These are phyloP conservation scores for Saccharomyces hybrid DNA, from an alignment of 1,139 yeast genomes.

Conservation along the genomic window DNA sequence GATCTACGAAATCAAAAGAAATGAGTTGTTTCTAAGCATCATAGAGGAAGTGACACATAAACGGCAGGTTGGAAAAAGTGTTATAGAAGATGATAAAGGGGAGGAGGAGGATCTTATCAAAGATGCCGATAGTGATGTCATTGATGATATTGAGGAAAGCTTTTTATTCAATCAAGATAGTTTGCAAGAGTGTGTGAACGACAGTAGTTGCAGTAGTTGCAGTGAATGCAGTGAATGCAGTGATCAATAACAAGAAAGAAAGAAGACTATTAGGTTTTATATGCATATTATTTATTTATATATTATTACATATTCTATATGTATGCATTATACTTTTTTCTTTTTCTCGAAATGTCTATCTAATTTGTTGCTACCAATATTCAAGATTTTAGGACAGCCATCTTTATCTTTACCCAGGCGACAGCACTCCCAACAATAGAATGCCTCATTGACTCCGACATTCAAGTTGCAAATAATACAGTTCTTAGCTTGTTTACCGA, in stretches of 20 bases:
- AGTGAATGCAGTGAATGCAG: no score
- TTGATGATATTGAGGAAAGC: constrained; percentile 2
- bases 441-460: constrained; percentile 57
- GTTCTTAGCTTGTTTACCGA: constrained; percentile 54
- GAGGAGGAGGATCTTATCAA: constrained; percentile 2
- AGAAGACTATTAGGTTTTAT: neutral
- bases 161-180: constrained; percentile 2
- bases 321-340: no score
- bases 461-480: constrained; percentile 67
- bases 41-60: constrained; percentile 28
- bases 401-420: constrained; percentile 73
- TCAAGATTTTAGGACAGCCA: constrained; percentile 85
- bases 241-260: neutral
- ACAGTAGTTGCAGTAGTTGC: neutral
- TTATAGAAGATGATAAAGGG: neutral
- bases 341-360: constrained; percentile 59
- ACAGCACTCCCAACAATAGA: constrained; percentile 83
- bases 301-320: neutral
- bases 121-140: constrained; percentile 1
- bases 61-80: neutral
- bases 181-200: neutral
- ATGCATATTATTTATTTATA: neutral
- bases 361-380: constrained; percentile 67
- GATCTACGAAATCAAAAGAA: constrained; percentile 44
- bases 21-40: constrained; percentile 37